A percentile compares a stretch with the other conserved stretches of the same genome.
These are phyloP conservation scores for Bombardia bombarda DNA, from an alignment of 495 filamentous ascomycete genomes.

Conservation along the genomic window DNA sequence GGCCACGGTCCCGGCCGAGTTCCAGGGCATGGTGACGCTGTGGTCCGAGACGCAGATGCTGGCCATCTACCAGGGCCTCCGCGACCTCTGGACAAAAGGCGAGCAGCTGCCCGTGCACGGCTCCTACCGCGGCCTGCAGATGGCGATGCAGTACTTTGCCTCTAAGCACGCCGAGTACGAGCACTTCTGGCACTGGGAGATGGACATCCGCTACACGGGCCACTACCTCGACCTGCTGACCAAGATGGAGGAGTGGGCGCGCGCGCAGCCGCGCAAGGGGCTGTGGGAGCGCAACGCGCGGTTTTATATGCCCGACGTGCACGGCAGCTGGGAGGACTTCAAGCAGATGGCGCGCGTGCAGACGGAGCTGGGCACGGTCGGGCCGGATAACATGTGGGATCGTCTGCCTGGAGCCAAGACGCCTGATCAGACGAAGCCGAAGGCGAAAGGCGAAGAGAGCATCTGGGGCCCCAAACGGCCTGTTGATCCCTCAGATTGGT, in stretches of 20 bases:
- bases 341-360: conserved; percentile 86
- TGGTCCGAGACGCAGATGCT: conserved; percentile 93
- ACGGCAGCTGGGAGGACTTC: conserved; percentile 91
- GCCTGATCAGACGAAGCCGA: conserved; percentile 18
- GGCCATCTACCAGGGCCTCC: conserved; percentile 73
- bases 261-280: conserved; percentile 76
- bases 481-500: conserved; percentile 51
- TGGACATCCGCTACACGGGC: conserved; percentile 94
- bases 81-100: conserved; percentile 62
- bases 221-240: conserved; percentile 89
- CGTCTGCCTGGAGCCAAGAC: conserved; percentile 29
- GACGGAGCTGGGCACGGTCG: conserved; percentile 71
- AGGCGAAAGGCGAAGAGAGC: conserved; percentile 48
- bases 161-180: conserved; percentile 89
- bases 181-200: conserved; percentile 97
- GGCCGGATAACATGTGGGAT: conserved; percentile 63
- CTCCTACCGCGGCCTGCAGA: conserved; percentile 81
- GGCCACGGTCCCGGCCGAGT: conserved; percentile 72
- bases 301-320: conserved; percentile 84
- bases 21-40: conserved; percentile 77
- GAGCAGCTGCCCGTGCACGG: conserved; percentile 70
- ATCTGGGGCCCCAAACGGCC: conserved; percentile 84
- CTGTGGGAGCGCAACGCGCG: conserved; percentile 90
- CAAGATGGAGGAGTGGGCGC: conserved; percentile 66
- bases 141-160: conserved; percentile 92